These are phyloP conservation scores for Haematococcus lacustris DNA, from an alignment of 139 green algal species.

Conservation along the genomic window DNA sequence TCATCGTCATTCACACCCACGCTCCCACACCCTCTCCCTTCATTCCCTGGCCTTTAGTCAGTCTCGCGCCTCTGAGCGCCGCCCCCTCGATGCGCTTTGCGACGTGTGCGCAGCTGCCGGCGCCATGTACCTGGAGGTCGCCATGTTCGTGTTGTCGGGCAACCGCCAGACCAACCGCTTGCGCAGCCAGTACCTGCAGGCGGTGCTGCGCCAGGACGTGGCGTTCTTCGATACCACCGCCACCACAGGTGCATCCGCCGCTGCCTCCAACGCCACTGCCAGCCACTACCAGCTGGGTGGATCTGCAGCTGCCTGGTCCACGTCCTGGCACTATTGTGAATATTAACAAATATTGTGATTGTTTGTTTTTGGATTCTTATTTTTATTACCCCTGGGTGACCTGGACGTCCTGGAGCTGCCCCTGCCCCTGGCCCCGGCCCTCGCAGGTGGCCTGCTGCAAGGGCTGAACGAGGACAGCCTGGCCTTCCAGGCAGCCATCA, in stretches of 20 bases:
- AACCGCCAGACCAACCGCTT: constrained; percentile 31
- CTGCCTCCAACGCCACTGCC: neutral
- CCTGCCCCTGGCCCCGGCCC: too few relatives aligned
- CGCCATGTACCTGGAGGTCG: constrained; percentile 10
- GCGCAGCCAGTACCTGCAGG: constrained; percentile 37
- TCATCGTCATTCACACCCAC: too few relatives aligned
- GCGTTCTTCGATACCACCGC: constrained; percentile 72
- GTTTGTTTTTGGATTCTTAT: too few relatives aligned
- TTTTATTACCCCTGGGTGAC: too few relatives aligned
- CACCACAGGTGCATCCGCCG: constrained; percentile 47
- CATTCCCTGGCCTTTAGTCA: too few relatives aligned
- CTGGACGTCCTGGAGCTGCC: too few relatives aligned
- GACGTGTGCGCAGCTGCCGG: too few relatives aligned
- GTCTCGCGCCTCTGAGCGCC: too few relatives aligned
- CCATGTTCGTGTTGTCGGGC: constrained; percentile 23
- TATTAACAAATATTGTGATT: too few relatives aligned
- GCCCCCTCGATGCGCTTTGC: too few relatives aligned
- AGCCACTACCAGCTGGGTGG: neutral
- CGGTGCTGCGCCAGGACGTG: constrained; percentile 76
- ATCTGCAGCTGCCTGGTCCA: neutral
- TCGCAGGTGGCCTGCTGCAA: constrained; percentile 42
- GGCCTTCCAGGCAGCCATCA: constrained; percentile 52
- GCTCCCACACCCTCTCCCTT: too few relatives aligned
- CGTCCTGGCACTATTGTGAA: neutral
- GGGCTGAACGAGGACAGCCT: constrained; percentile 68